phyloP scores from a whole-genome alignment of 352 stramenopile genomes.

The Phytopythium montanum region DNA sequence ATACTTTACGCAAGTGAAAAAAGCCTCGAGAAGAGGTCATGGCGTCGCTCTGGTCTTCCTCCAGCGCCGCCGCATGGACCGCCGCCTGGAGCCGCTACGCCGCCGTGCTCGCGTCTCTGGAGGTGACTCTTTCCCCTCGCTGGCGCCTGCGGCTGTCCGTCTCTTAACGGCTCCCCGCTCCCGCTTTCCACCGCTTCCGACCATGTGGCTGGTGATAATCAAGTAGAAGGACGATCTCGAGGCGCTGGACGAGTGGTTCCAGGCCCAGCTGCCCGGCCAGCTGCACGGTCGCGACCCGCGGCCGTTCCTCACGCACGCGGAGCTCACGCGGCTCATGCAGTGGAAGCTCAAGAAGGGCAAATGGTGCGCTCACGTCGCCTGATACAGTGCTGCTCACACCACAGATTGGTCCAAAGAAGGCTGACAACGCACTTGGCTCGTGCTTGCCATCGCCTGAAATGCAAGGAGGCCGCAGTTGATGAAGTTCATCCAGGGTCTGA shows the following conservation, averaged over 20 bases:
- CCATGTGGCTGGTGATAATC: not conserved
- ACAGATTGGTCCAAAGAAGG: too few relatives aligned
- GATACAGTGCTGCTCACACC: too few relatives aligned
- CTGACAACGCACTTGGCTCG: not conserved
- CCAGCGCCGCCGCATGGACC: constrained; percentile 27
- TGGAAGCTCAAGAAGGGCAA: constrained; percentile 88
- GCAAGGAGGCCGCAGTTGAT: constrained; percentile 53
- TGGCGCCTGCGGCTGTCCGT: not conserved
- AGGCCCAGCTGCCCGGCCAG: constrained; percentile 27
- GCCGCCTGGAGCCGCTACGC: constrained; percentile 39
- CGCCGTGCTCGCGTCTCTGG: constrained; percentile 25
- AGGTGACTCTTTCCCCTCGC: constrained; percentile 15
- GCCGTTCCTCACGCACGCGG: constrained; percentile 44
- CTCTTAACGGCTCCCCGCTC: not conserved
- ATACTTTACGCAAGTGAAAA: constrained; percentile 5
- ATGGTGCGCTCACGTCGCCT: constrained; percentile 32
- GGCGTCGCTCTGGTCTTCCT: constrained; percentile 24
- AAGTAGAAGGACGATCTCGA: constrained; percentile 52
- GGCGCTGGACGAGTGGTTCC: constrained; percentile 60
- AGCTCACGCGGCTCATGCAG: constrained; percentile 67
- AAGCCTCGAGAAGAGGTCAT: constrained; percentile 2
- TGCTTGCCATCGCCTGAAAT: not conserved
- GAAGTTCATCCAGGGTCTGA: constrained; percentile 57
- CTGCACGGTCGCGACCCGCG: constrained; percentile 43
- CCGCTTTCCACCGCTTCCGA: not conserved